These are phyloP conservation scores for Sarocladium kiliense DNA, from an alignment of 2,329 filamentous ascomycete species.

Conservation along the genomic window DNA sequence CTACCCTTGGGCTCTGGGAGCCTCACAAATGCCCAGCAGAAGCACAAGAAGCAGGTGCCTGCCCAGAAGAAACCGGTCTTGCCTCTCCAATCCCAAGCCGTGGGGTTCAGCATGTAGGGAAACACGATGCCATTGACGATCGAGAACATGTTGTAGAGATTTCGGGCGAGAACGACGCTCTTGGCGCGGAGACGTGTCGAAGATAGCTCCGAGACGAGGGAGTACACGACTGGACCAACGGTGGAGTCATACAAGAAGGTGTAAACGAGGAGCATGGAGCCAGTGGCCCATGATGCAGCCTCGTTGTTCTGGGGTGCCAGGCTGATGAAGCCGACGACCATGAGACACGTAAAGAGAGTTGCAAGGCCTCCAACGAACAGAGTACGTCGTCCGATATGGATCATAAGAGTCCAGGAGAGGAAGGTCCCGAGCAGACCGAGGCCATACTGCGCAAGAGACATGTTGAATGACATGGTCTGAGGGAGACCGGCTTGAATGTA, in stretches of 20 bases:
- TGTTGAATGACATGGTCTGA: constrained; percentile 23
- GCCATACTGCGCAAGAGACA: constrained; percentile 30
- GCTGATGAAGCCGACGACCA: constrained; percentile 32
- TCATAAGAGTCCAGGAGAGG: constrained; percentile 33
- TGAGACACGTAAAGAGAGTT: constrained; percentile 28
- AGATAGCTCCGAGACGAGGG: constrained; percentile 58
- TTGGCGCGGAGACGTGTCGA: constrained; percentile 42
- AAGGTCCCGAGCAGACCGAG: constrained; percentile 33
- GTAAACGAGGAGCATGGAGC: constrained; percentile 35
- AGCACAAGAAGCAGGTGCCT: constrained; percentile 17
- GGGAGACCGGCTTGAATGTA: constrained; percentile 23
- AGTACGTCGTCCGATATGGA: constrained; percentile 30
- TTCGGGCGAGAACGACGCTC: constrained; percentile 39
- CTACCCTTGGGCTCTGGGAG: constrained; percentile 21
- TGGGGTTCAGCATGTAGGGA: constrained; percentile 17
- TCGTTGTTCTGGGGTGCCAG: constrained; percentile 25
- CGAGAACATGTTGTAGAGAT: constrained; percentile 16
- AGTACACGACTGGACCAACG: constrained; percentile 65
- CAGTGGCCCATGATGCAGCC: constrained; percentile 30
- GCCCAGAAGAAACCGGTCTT: constrained; percentile 16
- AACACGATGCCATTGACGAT: constrained; percentile 18
- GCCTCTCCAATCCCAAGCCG: constrained; percentile 17
- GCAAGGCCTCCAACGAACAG: constrained; percentile 32
- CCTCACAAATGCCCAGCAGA: constrained; percentile 19
- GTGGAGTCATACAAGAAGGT: constrained; percentile 36